These are phyloP conservation scores for Leccinum subgranulosum DNA, from an alignment of 768 basidiomycete species.

Conservation along the genomic window DNA sequence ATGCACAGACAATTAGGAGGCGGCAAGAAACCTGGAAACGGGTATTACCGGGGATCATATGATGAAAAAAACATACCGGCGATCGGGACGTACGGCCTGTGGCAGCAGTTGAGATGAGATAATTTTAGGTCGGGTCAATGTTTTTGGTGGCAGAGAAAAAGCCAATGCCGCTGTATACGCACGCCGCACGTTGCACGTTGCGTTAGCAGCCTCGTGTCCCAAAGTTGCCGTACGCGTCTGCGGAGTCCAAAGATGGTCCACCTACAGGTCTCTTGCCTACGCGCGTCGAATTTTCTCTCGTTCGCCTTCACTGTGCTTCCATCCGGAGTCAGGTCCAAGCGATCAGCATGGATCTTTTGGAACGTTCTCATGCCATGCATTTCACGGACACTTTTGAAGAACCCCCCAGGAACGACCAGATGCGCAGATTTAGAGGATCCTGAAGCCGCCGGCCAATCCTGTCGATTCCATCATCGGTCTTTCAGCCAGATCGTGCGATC, in stretches of 20 bases:
- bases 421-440: constrained; percentile 14
- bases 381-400: constrained; percentile 2
- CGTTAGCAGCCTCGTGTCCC: constrained; percentile 23
- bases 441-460: constrained; percentile 17
- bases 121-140: constrained; percentile 1
- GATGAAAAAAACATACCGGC: constrained; percentile 6
- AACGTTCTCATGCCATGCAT: constrained; percentile 10
- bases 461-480: constrained; percentile 13
- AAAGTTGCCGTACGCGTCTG: constrained; percentile 17
- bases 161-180: constrained; percentile 16
- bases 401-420: constrained; percentile 8
- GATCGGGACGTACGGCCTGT: background rate
- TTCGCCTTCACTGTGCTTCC: background rate
- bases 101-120: constrained; percentile 17
- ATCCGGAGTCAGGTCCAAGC: constrained; percentile 3
- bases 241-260: constrained; percentile 16
- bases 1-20: background rate
- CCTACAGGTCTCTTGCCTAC: background rate
- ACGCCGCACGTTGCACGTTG: constrained; percentile 15
- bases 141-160: background rate
- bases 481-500: constrained; percentile 19
- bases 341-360: constrained; percentile 5
- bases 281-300: background rate
- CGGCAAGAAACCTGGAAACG: background rate
- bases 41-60: background rate